These are phyloP conservation scores for Pseudoperonospora humuli DNA, from an alignment of 352 stramenopile genomes.

Conservation along the genomic window DNA sequence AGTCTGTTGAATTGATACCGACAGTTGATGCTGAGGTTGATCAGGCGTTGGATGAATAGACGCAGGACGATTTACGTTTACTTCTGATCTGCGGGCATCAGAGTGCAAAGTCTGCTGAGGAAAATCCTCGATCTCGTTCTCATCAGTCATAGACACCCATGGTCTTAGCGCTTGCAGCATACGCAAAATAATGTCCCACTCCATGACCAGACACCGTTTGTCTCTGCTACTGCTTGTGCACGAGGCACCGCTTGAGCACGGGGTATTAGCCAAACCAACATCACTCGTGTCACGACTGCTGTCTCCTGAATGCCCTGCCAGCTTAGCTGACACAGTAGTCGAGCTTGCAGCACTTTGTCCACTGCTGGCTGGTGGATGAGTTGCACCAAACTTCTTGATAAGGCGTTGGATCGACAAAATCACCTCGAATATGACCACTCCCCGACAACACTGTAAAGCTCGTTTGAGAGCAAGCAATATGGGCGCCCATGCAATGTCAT, in stretches of 20 bases:
- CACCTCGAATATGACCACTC: conserved; percentile 82
- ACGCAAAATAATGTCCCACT: conserved; percentile 82
- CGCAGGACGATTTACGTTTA: conserved; percentile 5
- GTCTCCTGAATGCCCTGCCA: not conserved
- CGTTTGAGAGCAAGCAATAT: conserved; percentile 61
- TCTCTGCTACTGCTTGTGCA: conserved; percentile 7
- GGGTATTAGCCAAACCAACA: not conserved
- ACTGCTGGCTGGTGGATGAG: conserved; percentile 2
- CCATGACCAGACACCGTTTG: conserved; percentile 43
- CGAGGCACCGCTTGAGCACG: not conserved
- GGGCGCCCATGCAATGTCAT: conserved; percentile 65
- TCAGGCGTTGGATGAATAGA: conserved; percentile 8
- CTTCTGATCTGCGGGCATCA: conserved; percentile 11
- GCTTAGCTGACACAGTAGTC: conserved; percentile 2
- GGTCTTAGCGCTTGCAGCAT: conserved; percentile 60
- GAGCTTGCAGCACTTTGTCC: conserved; percentile 6
- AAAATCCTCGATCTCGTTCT: conserved; percentile 25
- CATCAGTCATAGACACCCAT: conserved; percentile 55
- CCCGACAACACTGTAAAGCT: conserved; percentile 54
- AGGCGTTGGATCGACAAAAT: conserved; percentile 80
- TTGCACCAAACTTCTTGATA: conserved; percentile 78
- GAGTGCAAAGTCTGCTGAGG: conserved; percentile 4
- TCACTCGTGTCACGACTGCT: conserved; percentile 3
- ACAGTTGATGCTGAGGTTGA: conserved; percentile 25
- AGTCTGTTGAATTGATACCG: conserved; percentile 55